Conservation (phyloP, 1,284 basidiomycete genomes). For the Pseudozyma hubeiensis region DNA sequence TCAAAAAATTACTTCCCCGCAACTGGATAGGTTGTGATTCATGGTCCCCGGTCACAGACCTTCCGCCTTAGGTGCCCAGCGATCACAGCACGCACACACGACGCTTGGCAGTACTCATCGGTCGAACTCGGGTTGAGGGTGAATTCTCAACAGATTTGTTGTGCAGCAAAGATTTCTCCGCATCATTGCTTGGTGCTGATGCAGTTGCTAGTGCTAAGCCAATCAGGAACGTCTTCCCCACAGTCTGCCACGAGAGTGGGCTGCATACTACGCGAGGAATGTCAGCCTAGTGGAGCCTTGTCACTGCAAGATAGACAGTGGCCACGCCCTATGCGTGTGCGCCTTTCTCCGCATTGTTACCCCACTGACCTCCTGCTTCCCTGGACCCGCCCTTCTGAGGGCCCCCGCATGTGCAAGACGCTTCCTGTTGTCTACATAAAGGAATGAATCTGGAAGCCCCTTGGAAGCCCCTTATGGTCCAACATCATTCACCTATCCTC, state of each 20-base stretch:
- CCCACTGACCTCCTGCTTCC: no score
- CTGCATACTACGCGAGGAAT: constrained; percentile 9
- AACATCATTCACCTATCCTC: neutral
- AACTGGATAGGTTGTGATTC: no score
- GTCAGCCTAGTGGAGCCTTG: neutral
- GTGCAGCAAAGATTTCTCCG: neutral
- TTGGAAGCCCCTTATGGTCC: no score
- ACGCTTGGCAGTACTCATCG: neutral
- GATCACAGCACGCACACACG: no score
- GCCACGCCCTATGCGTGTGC: neutral
- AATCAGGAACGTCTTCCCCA: constrained; percentile 20
- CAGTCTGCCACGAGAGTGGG: neutral
- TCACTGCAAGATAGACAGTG: neutral
- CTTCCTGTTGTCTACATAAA: no score
- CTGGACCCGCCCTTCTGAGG: no score
- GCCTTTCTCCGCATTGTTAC: no score
- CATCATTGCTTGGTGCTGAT: neutral
- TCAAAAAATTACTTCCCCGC: no score
- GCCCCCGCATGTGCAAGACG: no score
- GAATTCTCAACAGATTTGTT: neutral
- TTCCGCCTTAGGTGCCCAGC: no score
- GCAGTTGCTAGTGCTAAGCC: neutral
- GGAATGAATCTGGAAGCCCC: neutral
- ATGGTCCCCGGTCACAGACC: no score
- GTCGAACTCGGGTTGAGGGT: neutral